Evolutionary conservation across 495 filamentous ascomycete genomes (phyloP).

Genomic region (Letharia columbiana): DNA sequence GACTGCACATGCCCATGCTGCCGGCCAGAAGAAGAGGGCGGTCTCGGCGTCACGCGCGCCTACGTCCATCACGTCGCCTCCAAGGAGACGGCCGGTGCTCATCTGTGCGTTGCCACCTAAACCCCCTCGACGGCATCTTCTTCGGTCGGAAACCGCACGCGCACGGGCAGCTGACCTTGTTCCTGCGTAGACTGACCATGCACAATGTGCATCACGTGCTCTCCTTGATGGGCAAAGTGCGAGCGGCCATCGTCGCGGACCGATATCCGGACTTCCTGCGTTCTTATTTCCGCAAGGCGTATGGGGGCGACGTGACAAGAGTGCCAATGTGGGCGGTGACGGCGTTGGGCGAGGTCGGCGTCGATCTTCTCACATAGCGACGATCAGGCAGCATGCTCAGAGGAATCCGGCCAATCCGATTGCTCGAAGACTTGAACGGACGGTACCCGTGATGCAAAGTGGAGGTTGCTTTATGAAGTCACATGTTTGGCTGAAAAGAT

Average conservation of each 20-base stretch:
- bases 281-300: conserved; percentile 65
- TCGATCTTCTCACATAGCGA: conserved; percentile 55
- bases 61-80: conserved; percentile 85
- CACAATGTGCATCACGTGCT: conserved; percentile 93
- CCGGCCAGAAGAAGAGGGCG: conserved; percentile 54
- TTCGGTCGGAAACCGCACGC: not conserved
- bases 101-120: conserved; percentile 47
- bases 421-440: not conserved
- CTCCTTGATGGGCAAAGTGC: conserved; percentile 62
- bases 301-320: conserved; percentile 54
- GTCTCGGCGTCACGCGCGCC: conserved; percentile 76
- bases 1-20: conserved; percentile 76
- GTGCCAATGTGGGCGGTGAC: conserved; percentile 79
- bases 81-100: conserved; percentile 93
- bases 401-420: not conserved
- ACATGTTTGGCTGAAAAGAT: not conserved
- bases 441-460: not conserved
- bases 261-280: conserved; percentile 69
- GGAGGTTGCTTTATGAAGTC: not conserved
- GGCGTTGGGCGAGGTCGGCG: conserved; percentile 73
- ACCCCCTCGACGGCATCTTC: not conserved
- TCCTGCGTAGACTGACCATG: conserved; percentile 56
- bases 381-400: not conserved
- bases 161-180: not conserved
- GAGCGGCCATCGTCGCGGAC: conserved; percentile 76